phyloP scores from a whole-genome alignment of 164 flowering plant species.

The Chimonanthus salicifolius region DNA sequence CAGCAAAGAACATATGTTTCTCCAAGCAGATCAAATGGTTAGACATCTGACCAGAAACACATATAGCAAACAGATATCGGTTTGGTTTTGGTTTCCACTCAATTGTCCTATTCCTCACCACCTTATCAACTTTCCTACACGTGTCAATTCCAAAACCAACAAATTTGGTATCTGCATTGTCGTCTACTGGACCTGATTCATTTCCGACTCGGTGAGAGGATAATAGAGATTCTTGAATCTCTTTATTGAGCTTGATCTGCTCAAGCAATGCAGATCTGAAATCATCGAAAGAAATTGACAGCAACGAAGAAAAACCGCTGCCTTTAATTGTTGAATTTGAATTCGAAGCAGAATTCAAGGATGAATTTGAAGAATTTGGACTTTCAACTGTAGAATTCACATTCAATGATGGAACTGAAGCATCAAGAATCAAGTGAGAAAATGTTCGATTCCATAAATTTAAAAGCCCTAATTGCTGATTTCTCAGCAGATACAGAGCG shows the following conservation, averaged over 20 bases:
- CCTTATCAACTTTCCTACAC: conserved; percentile 49
- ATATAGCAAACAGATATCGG: conserved; percentile 73
- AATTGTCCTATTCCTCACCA: conserved; percentile 44
- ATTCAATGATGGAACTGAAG: neutral
- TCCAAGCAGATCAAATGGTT: conserved; percentile 93
- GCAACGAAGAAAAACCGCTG: neutral
- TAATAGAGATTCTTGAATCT: conserved; percentile 61
- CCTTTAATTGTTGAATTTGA: conserved; percentile 10
- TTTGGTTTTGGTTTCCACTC: conserved; percentile 75
- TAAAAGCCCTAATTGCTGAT: conserved; percentile 64
- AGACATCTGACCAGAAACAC: conserved; percentile 96
- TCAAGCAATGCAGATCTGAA: conserved; percentile 40
- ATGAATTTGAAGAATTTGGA: neutral
- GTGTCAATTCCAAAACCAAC: conserved; percentile 18
- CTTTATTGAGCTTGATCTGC: conserved; percentile 61
- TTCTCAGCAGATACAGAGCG: conserved; percentile 59
- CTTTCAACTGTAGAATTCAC: conserved; percentile 3
- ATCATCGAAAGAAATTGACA: conserved; percentile 24
- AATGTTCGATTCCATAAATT: conserved; percentile 52
- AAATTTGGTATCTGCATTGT: conserved; percentile 15
- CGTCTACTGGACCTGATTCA: conserved; percentile 22
- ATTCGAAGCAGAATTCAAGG: neutral
- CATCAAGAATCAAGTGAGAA: neutral
- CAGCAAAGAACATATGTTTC: conserved; percentile 98
- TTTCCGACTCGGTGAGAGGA: conserved; percentile 50